Evolutionary conservation across 2,329 filamentous ascomycete species (phyloP).

Genomic region (Rhytidhysteron rufulum): DNA sequence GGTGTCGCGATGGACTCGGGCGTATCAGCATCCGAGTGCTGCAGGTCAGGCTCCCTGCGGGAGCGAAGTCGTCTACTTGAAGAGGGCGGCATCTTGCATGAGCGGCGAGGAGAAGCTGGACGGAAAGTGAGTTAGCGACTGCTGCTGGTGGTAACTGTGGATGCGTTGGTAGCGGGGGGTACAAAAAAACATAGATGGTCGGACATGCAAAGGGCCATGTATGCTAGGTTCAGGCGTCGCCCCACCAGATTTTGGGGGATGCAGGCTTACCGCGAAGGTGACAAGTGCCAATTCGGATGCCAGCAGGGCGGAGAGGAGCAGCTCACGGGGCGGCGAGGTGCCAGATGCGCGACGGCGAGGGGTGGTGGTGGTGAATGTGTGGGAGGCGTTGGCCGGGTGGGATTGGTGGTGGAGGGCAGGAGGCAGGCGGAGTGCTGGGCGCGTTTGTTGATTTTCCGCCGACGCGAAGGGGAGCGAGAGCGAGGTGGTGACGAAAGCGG

Average conservation of each 20-base stretch:
- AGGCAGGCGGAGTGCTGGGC: neutral
- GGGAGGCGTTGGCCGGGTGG: neutral
- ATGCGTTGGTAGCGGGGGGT: neutral
- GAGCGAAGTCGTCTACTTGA: constrained; percentile 25
- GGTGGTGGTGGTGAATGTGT: neutral
- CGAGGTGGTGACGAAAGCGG: neutral
- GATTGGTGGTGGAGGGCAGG: neutral
- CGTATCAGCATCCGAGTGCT: constrained; percentile 39
- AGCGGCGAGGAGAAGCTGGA: constrained; percentile 6
- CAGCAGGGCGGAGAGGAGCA: neutral
- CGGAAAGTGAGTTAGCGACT: constrained; percentile 13
- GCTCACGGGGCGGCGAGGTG: neutral
- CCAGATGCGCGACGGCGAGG: neutral
- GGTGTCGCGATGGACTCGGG: constrained; percentile 48
- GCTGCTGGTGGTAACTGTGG: neutral
- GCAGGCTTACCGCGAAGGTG: constrained; percentile 2
- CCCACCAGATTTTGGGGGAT: neutral
- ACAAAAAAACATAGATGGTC: neutral
- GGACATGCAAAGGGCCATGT: neutral
- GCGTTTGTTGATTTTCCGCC: constrained; percentile 2
- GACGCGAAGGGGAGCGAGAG: neutral
- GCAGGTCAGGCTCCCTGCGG: constrained; percentile 28
- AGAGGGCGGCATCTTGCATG: constrained; percentile 26
- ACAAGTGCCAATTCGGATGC: constrained; percentile 3
- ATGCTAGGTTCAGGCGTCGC: neutral